Percentiles rank a stretch among this genome's conserved stretches.
phyloP scores from a whole-genome alignment of 2,329 filamentous ascomycete genomes.

The Rhynchosporium graminicola region DNA sequence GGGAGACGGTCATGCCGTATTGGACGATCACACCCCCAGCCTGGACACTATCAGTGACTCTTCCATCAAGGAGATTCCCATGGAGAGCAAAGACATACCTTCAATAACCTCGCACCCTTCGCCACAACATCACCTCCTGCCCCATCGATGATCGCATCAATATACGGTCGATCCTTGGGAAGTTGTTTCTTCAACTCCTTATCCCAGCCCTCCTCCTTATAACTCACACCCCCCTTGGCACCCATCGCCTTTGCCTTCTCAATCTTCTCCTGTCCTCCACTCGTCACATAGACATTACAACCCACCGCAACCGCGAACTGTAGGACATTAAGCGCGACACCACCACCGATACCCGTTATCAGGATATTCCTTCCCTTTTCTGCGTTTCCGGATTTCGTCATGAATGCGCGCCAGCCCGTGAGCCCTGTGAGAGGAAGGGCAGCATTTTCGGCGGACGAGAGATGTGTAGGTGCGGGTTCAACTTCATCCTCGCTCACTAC shows the following conservation, averaged over 20 bases:
- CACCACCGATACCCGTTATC: slow-evolving; percentile 89
- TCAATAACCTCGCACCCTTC: slow-evolving; percentile 68
- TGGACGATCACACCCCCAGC: slow-evolving; percentile 78
- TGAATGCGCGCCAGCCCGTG: slow-evolving; percentile 84
- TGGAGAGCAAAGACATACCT: slow-evolving; percentile 48
- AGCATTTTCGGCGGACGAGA: slow-evolving; percentile 73
- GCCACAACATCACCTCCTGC: slow-evolving; percentile 83
- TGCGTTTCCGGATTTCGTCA: slow-evolving; percentile 72
- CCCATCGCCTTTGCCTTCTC: slow-evolving; percentile 70
- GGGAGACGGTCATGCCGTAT: slow-evolving; percentile 88
- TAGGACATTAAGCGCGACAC: slow-evolving; percentile 80
- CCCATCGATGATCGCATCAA: slow-evolving; percentile 88
- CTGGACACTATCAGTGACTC: slow-evolving; percentile 40
- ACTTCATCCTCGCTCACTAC: slow-evolving; percentile 70
- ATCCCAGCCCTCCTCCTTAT: slow-evolving; percentile 80
- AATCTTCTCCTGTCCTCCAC: slow-evolving; percentile 68
- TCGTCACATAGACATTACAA: slow-evolving; percentile 43
- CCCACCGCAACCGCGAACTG: slow-evolving; percentile 77
- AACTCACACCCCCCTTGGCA: slow-evolving; percentile 78
- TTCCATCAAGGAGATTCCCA: not conserved
- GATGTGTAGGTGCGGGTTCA: slow-evolving; percentile 72
- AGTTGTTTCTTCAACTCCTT: slow-evolving; percentile 67
- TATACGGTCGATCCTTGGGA: slow-evolving; percentile 62
- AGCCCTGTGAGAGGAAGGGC: slow-evolving; percentile 82
- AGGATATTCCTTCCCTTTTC: slow-evolving; percentile 71